phyloP scores from a whole-genome alignment of 2,329 filamentous ascomycete species.

The Cladosporium colombiae region DNA sequence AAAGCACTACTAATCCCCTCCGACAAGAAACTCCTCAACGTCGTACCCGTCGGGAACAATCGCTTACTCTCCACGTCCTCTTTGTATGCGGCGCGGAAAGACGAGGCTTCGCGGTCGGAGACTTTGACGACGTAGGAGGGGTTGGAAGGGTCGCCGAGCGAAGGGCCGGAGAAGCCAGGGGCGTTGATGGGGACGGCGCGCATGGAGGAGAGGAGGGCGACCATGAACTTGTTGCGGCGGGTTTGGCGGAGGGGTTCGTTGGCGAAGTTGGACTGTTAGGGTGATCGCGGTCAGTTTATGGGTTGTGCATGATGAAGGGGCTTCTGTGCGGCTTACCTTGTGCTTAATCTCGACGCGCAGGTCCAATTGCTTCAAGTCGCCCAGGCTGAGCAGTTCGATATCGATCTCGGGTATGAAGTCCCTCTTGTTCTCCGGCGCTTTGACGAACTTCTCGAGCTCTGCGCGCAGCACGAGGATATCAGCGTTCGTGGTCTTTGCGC shows the following conservation, averaged over 20 bases:
- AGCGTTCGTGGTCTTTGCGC: slow-evolving; percentile 34
- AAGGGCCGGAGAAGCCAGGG: slow-evolving; percentile 65
- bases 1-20: slow-evolving; percentile 16
- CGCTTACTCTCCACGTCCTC: slow-evolving; percentile 15
- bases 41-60: slow-evolving; percentile 6
- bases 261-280: slow-evolving; percentile 44
- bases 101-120: slow-evolving; percentile 34
- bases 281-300: not conserved
- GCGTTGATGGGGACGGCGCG: slow-evolving; percentile 83
- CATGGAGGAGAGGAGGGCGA: slow-evolving; percentile 77
- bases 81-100: not conserved
- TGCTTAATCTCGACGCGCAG: slow-evolving; percentile 37
- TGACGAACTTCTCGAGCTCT: slow-evolving; percentile 37
- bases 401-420: slow-evolving; percentile 39
- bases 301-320: no score
- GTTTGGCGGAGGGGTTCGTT: slow-evolving; percentile 75
- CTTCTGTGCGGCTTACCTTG: no score
- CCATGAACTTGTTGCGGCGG: slow-evolving; percentile 92
- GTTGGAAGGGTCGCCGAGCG: slow-evolving; percentile 62
- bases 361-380: slow-evolving; percentile 37
- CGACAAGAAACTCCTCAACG: not conserved
- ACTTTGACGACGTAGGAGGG: slow-evolving; percentile 77
- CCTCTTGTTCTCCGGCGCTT: slow-evolving; percentile 36
- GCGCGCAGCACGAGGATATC: slow-evolving; percentile 36
- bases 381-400: slow-evolving; percentile 36